Conservation (phyloP, 192 early-diverging fungal species). For the Phycomyces blakesleeanus region DNA sequence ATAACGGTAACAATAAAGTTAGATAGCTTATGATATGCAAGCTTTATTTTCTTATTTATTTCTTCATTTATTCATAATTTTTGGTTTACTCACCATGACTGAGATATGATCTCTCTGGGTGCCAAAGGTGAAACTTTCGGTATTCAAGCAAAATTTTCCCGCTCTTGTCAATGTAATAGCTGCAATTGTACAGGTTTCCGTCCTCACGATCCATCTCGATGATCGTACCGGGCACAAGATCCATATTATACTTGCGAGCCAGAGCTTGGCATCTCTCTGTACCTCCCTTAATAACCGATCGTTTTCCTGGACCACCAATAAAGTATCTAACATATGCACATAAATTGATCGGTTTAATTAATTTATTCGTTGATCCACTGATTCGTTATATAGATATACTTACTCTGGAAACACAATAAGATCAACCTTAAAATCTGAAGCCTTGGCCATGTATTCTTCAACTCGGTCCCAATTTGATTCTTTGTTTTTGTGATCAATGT, state of each 20-base stretch:
- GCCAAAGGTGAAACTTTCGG: slow-evolving; percentile 27
- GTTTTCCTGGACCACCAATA: slow-evolving; percentile 19
- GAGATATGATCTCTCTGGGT: slow-evolving; percentile 20
- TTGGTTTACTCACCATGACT: slow-evolving; percentile 11
- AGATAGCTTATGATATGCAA: too few species aligned
- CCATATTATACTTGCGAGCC: slow-evolving; percentile 25
- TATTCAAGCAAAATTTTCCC: slow-evolving; percentile 25
- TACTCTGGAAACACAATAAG: slow-evolving; percentile 36
- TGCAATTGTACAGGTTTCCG: slow-evolving; percentile 14
- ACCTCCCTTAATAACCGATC: slow-evolving; percentile 1
- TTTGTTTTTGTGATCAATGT: slow-evolving; percentile 20
- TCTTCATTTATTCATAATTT: too few species aligned
- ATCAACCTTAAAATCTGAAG: slow-evolving; percentile 8
- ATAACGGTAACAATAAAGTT: too few species aligned
- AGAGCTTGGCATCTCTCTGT: slow-evolving; percentile 6
- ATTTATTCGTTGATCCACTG: too few species aligned
- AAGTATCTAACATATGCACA: slow-evolving; percentile 25
- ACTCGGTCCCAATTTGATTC: slow-evolving; percentile 10
- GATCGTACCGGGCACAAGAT: slow-evolving; percentile 35
- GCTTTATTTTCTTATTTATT: too few species aligned
- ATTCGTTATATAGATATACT: too few species aligned
- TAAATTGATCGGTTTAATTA: too few species aligned
- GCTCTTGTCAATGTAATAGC: slow-evolving; percentile 32
- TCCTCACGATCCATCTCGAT: slow-evolving; percentile 16
- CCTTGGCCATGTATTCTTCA: slow-evolving; percentile 14